Evolutionary conservation across 179 eudicot species (phyloP).

Genomic region (Corrigiola litoralis): DNA sequence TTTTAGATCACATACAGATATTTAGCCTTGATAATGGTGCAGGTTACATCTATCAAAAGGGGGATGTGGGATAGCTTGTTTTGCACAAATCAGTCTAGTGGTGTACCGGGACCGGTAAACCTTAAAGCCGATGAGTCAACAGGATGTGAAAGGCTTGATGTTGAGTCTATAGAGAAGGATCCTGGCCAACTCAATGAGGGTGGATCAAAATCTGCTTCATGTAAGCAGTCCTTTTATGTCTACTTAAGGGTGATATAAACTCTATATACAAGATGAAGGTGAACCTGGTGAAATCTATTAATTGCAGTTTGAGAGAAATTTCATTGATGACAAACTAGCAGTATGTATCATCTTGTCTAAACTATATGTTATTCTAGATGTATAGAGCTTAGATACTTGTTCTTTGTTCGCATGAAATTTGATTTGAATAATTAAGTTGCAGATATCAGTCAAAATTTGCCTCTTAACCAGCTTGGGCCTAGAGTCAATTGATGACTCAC

Average conservation of each 20-base stretch:
- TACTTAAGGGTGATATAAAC: not conserved
- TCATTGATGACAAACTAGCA: too few relatives aligned
- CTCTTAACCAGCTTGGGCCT: too few relatives aligned
- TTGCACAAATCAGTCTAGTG: slow-evolving; percentile 47
- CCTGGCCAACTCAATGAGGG: slow-evolving; percentile 8
- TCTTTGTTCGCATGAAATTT: too few relatives aligned
- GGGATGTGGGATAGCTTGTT: slow-evolving; percentile 88
- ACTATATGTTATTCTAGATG: too few relatives aligned
- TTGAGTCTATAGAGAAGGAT: slow-evolving; percentile 40
- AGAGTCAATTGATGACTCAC: too few relatives aligned
- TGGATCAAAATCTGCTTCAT: slow-evolving; percentile 7
- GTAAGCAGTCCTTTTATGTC: slow-evolving; percentile 34
- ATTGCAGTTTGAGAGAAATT: too few relatives aligned
- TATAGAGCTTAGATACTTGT: too few relatives aligned
- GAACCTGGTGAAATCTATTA: not conserved
- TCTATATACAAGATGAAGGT: not conserved
- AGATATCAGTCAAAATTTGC: too few relatives aligned
- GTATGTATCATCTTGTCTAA: too few relatives aligned
- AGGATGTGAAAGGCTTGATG: slow-evolving; percentile 45
- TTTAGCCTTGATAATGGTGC: slow-evolving; percentile 22
- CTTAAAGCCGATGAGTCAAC: slow-evolving; percentile 19
- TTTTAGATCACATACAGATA: not conserved
- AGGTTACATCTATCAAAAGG: slow-evolving; percentile 61
- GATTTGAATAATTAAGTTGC: too few relatives aligned
- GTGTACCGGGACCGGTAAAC: slow-evolving; percentile 30